Evolutionary conservation across 108 stramenopile genomes (phyloP).

Genomic region (Nitzschia sp.): DNA sequence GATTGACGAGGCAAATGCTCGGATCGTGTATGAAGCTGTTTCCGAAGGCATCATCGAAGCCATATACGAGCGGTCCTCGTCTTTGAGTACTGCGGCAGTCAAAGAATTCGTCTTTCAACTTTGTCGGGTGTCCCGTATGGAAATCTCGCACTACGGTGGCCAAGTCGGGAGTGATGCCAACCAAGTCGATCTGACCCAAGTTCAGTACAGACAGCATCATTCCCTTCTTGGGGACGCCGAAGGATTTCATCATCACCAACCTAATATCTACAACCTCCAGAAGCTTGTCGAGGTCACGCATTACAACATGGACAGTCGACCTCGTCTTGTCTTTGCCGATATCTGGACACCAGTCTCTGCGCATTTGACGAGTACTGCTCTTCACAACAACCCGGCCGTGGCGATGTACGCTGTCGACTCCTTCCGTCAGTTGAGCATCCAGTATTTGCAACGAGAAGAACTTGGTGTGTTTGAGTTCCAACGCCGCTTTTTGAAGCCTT

Average conservation of each 20-base stretch:
- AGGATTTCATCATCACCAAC: slow-evolving; percentile 64
- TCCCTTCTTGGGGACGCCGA: slow-evolving; percentile 46
- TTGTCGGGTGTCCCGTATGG: slow-evolving; percentile 89
- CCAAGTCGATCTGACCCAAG: slow-evolving; percentile 68
- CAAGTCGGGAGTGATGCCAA: slow-evolving; percentile 70
- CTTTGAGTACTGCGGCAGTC: slow-evolving; percentile 71
- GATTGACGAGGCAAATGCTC: slow-evolving; percentile 84
- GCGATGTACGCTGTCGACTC: slow-evolving; percentile 99
- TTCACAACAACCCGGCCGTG: slow-evolving; percentile 90
- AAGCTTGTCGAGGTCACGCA: slow-evolving; percentile 98
- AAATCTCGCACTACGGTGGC: slow-evolving; percentile 83
- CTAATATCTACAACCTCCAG: slow-evolving; percentile 95
- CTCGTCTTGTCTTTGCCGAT: slow-evolving; percentile 92
- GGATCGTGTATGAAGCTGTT: slow-evolving; percentile 74
- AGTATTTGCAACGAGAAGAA: slow-evolving; percentile 94
- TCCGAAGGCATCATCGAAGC: slow-evolving; percentile 79
- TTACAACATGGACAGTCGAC: slow-evolving; percentile 95
- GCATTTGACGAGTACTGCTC: slow-evolving; percentile 90
- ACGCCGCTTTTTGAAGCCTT: slow-evolving; percentile 91
- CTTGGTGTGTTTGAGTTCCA: slow-evolving; percentile 96
- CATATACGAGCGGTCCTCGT: slow-evolving; percentile 82
- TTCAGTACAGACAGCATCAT: slow-evolving; percentile 74
- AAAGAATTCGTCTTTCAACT: slow-evolving; percentile 91
- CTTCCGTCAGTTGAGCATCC: slow-evolving; percentile 94
- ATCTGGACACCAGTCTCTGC: slow-evolving; percentile 91